Base-by-base conservation (phyloP, 495 filamentous ascomycete species). In the Polyplosphaeria fusca region DNA sequence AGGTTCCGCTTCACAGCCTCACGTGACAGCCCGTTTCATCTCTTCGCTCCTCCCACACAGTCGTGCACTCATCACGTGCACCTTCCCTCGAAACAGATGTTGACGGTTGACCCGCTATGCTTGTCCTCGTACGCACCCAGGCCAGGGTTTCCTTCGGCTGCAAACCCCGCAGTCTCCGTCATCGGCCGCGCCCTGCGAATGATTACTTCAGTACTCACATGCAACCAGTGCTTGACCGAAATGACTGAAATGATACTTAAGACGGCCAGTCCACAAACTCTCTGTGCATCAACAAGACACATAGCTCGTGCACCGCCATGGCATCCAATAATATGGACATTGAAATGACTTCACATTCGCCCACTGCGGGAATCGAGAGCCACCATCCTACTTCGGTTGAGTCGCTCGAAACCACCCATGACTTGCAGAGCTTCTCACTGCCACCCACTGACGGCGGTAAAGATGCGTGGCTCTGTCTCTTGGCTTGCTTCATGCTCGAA, bases 401-500 rank as follows among this genome's bases (percentile, higher is more conserved):
- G 2, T 25, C 41, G 2, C 11, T 53, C n/a, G 50, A 53, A 47
- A 32, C 52, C 3, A 47, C 22, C 23, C 38, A 52, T 35, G 28
- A 30, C 22, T 4, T 19, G 23, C 11, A 18, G 35, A 66, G 68
- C 27, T 70, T 70, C 52, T 71, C 74, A 22, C 70, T 87, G n/a
- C 82, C 83, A 5, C 77, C 74, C 3, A 77, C 68, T 3, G 86
- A 88, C 67, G 67, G 77, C 20, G 86, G 84, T 9, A 79, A 74
- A 44, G 70, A 80, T 37, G 85, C 86, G 12, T 88, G 81, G 80
- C 71, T 85, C 0, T 85, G 84, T 55, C 73, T 89, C 0, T 71
- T 75, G 0, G 81, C 78, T 3, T 77, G 77, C 58, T 87, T 87
- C 67, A 67, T 81, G 48, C 70, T 87, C 24, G 84, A 88, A 60